These are phyloP conservation scores for Hibiscus mutabilis DNA, from an alignment of 345 rosid species.

Conservation along the genomic window DNA sequence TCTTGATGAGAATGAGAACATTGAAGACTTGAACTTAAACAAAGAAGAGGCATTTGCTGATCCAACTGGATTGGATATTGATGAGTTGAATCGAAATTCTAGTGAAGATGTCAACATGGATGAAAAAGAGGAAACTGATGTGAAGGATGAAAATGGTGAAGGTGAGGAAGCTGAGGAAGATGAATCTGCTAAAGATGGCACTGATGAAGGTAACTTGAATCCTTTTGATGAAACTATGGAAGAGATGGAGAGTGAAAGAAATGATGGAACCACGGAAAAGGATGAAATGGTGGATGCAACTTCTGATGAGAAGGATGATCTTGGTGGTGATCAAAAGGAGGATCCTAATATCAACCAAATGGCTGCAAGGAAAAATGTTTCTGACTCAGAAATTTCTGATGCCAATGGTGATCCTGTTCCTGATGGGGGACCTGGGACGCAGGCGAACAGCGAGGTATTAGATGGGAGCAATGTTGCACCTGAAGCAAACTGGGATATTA, in stretches of 20 bases:
- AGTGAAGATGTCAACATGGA: slow-evolving; percentile 50
- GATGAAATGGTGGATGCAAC: slow-evolving; percentile 34
- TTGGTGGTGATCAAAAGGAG: slow-evolving; percentile 34
- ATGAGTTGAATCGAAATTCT: slow-evolving; percentile 36
- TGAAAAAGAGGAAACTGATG: slow-evolving; percentile 34
- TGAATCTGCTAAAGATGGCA: slow-evolving; percentile 33
- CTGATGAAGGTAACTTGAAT: slow-evolving; percentile 29
- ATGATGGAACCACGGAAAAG: slow-evolving; percentile 12
- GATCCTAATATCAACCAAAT: slow-evolving; percentile 30
- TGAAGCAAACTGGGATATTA: slow-evolving; percentile 39
- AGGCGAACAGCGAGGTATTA: slow-evolving; percentile 39
- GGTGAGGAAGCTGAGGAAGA: slow-evolving; percentile 44
- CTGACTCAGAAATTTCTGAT: slow-evolving; percentile 36
- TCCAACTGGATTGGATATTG: slow-evolving; percentile 51
- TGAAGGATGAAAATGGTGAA: slow-evolving; percentile 40
- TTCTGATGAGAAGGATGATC: slow-evolving; percentile 38
- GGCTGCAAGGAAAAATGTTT: slow-evolving; percentile 28
- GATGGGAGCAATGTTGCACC: slow-evolving; percentile 38
- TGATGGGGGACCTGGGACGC: slow-evolving; percentile 45
- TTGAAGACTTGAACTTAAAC: slow-evolving; percentile 48
- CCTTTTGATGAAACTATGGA: slow-evolving; percentile 40
- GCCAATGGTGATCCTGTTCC: slow-evolving; percentile 30
- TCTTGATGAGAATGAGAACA: slow-evolving; percentile 35
- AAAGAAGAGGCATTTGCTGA: slow-evolving; percentile 64
- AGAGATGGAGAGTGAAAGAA: slow-evolving; percentile 23